Evolutionary conservation across 495 filamentous ascomycete genomes (phyloP), one percentile per base, ranked within the genome.

Genomic region (Tirmania nivea): DNA sequence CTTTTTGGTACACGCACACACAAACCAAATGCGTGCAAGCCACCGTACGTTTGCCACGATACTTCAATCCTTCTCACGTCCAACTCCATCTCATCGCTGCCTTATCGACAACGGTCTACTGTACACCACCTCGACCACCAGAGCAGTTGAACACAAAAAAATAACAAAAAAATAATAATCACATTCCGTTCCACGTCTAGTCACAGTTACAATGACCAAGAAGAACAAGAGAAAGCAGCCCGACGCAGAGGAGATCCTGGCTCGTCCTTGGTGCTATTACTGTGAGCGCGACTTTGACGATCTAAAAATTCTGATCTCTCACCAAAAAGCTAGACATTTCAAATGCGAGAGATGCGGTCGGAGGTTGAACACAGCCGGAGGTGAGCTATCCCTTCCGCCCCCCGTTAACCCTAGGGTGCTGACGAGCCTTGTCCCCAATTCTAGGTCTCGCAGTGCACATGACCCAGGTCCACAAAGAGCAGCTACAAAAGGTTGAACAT

Each of bases 281-380:
- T 97, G 90, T 70, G 90, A 96, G 70, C 79, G 89, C 68, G 90
- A 95, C 69, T 97, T 97, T 59, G 88, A 95, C 64, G 90, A 96
- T 67, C 67, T 95, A 11, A 93, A 92, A 69, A 86, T 96, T 55
- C 78, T 97, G 50, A 92, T 94, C 56, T 82, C 81, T 51, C 90
- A 97, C 69, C 92, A 96, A 64, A 95, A 94, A 66, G 88, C 90
- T 19, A 96, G 95, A 69, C 90, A 97, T 67, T 96, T 92, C 76
- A 94, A 92, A 65, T 97, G 90, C 68, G 85, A 93, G 56, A 69
- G 80, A 70, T 97, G 90, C 64, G 76, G 76, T 20, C 78, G 90
- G 55, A 74, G 88, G 58, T 67, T 97, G 36, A 94, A 95, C 62
- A 97, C 90, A 1, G 90, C 89, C 51, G 92, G 92, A 71, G 90